These are phyloP conservation scores for Hamamelis virginiana DNA, from an alignment of 164 flowering plant genomes.

Conservation along the genomic window DNA sequence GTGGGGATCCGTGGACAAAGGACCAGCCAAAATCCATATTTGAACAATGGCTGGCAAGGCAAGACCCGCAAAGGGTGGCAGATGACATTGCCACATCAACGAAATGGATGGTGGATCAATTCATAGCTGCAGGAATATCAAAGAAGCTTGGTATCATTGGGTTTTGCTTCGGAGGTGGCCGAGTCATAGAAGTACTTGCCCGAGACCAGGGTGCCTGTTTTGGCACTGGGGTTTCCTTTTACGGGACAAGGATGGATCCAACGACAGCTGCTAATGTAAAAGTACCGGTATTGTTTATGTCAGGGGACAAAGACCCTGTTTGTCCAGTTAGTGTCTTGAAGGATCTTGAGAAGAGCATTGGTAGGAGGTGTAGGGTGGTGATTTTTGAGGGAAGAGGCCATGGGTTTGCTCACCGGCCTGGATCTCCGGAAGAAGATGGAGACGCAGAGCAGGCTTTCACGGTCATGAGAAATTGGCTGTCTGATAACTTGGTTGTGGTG, in stretches of 20 bases:
- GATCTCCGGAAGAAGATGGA: constrained; percentile 70
- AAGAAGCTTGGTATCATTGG: constrained; percentile 81
- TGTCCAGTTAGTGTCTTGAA: constrained; percentile 45
- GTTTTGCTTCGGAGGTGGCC: constrained; percentile 83
- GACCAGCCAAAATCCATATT: constrained; percentile 36
- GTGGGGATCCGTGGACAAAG: constrained; percentile 76
- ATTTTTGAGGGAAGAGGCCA: constrained; percentile 79
- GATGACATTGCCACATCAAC: constrained; percentile 53
- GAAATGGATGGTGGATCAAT: constrained; percentile 85
- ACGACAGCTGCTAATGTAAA: constrained; percentile 46
- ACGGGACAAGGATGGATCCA: constrained; percentile 68
- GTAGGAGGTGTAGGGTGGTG: constrained; percentile 43
- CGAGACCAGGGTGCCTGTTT: constrained; percentile 51
- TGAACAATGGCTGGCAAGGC: constrained; percentile 55
- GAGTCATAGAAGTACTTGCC: constrained; percentile 61
- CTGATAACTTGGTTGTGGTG: constrained; percentile 38
- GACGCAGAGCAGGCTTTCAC: constrained; percentile 82
- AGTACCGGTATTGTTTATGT: constrained; percentile 64
- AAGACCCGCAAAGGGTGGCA: constrained; percentile 40
- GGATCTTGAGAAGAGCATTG: constrained; percentile 46
- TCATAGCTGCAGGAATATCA: constrained; percentile 63
- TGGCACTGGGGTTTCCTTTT: constrained; percentile 65
- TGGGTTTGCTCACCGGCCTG: constrained; percentile 82
- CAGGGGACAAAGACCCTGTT: constrained; percentile 71
- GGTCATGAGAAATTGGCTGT: constrained; percentile 70